Percentiles rank a stretch among this genome's conserved stretches.
Conservation (phyloP, 768 basidiomycete species). For the Mycena metata region DNA sequence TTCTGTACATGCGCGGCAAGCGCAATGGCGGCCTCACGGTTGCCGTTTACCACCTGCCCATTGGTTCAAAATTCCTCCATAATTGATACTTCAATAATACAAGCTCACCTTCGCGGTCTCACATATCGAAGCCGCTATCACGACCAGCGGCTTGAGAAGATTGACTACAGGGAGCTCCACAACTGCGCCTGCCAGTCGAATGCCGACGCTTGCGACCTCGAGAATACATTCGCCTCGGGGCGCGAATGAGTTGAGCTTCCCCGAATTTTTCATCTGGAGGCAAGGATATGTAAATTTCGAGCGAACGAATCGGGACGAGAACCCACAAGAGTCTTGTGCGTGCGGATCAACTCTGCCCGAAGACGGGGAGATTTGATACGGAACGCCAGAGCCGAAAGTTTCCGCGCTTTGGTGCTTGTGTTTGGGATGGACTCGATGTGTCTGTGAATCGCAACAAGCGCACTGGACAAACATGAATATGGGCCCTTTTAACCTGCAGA, state of each 20-base stretch:
- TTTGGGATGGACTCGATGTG: not conserved
- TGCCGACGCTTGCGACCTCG: not conserved
- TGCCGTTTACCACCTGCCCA: not conserved
- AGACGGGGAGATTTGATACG: not conserved
- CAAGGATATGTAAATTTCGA: too few species aligned
- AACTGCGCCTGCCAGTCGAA: not conserved
- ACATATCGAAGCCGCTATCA: not conserved
- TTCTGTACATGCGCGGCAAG: not conserved
- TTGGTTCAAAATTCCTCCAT: too few species aligned
- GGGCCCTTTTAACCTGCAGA: too few species aligned
- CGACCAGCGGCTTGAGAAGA: not conserved
- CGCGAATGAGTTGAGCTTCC: not conserved
- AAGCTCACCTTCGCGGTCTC: conserved; percentile 8
- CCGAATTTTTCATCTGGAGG: not conserved
- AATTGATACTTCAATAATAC: not conserved
- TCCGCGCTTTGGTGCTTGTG: not conserved
- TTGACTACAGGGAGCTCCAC: not conserved
- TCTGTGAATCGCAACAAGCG: not conserved
- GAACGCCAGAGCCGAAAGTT: not conserved
- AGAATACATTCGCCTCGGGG: not conserved
- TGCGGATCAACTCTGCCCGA: too few species aligned
- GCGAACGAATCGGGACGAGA: too few species aligned
- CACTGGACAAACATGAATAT: not conserved
- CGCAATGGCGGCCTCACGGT: not conserved
- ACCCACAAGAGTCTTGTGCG: too few species aligned